Base-by-base conservation (phyloP, 805 yeast species). In the Yamadazyma olivae region DNA sequence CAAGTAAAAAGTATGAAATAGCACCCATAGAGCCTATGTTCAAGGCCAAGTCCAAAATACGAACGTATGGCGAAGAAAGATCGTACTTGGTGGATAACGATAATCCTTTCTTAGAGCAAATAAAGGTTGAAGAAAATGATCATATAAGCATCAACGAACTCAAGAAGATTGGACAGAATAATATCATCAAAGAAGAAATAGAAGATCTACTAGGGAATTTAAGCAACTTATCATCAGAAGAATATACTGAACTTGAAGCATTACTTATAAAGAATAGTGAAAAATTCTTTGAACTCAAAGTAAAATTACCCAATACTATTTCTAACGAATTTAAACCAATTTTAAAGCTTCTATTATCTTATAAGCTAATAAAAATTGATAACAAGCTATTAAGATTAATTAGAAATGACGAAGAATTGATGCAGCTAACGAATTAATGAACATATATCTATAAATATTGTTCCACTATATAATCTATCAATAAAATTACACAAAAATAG, bases 401-500 rank as follows among this genome's bases (percentile, higher is more conserved):
- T 27, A n/a, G 20, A 15, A 16, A 16, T 6, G 32, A 29, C 17
- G 16, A 29, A 5, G 32, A 29, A 6, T 29, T 29, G 17, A 29
- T 17, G 28, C 8, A 27, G 5, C 19, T 27, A 16, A 16, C 15
- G 8, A 6, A 27, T 14, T 7, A 16, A 27, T 27, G 9, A 15
- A 27, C 28, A 7, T 6, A 7, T 8, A 13, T 8, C 28, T n/a
- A n/a, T 25, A 13, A 8, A 13, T n/a, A 13, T 7, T 15, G 6
- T 27, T 27, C 30, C 16, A 29, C 32, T 7, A 10, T 14, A 18
- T n/a, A 30, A 23, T 30, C 33, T 3, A 49, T 20, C 14, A 71
- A 53, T 15, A 77, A 45, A 72, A 81, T 67, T 30, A 81, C 72
- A 54, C 80, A 71, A 36, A 81, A 59, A 13, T 82, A 54, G 55